Conservation (phyloP, 2,329 filamentous ascomycete species). For the Clonostachys chloroleuca region DNA sequence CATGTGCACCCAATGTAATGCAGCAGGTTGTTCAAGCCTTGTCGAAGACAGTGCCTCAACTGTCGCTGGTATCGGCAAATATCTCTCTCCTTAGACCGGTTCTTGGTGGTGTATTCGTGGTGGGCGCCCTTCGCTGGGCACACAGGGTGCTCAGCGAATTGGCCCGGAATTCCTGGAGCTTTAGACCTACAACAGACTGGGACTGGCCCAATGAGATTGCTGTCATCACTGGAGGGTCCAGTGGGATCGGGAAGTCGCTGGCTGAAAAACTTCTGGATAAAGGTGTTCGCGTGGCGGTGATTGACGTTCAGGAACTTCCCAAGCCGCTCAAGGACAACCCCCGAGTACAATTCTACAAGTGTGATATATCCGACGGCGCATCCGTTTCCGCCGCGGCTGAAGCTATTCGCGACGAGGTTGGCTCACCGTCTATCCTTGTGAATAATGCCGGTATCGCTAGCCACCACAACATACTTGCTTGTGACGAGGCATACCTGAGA, state of each 20-base stretch:
- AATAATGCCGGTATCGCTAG: slow-evolving; percentile 65
- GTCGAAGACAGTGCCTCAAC: too few relatives aligned
- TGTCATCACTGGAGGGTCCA: slow-evolving; percentile 36
- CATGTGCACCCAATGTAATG: too few relatives aligned
- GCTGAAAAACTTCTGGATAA: slow-evolving; percentile 19
- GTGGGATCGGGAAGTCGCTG: slow-evolving; percentile 32
- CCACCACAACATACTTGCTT: slow-evolving; percentile 54
- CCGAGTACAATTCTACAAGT: slow-evolving; percentile 23
- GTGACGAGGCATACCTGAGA: slow-evolving; percentile 49
- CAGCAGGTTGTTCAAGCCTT: too few relatives aligned
- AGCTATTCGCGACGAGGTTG: slow-evolving; percentile 36
- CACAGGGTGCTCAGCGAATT: slow-evolving; percentile 13
- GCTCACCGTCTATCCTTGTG: slow-evolving; percentile 63
- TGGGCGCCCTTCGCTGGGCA: too few relatives aligned
- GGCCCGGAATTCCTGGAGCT: slow-evolving; percentile 21
- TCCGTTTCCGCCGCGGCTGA: slow-evolving; percentile 36
- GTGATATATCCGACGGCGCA: slow-evolving; percentile 34
- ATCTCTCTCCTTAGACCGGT: too few relatives aligned
- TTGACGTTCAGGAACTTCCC: slow-evolving; percentile 50
- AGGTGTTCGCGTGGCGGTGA: slow-evolving; percentile 60
- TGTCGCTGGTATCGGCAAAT: too few relatives aligned
- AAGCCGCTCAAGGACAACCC: slow-evolving; percentile 12
- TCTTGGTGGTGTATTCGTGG: too few relatives aligned
- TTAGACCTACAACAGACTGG: slow-evolving; percentile 13
- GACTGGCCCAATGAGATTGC: slow-evolving; percentile 34